Conservation (phyloP, 2,329 filamentous ascomycete genomes). For the Akanthomyces dipterigenus region DNA sequence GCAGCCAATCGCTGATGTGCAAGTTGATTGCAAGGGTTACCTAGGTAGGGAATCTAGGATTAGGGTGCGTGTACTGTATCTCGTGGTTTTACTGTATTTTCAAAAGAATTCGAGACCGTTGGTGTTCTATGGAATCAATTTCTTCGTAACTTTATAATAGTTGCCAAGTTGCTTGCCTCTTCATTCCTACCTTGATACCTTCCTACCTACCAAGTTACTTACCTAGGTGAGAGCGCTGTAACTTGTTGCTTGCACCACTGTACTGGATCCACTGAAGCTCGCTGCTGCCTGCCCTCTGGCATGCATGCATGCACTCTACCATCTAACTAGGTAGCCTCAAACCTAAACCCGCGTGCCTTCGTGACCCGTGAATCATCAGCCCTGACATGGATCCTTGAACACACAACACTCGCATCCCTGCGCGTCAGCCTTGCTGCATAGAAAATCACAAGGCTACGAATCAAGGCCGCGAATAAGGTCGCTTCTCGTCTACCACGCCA, state of each 20-base stretch:
- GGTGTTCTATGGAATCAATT: too few species aligned
- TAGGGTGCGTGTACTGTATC: not conserved
- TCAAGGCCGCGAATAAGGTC: not conserved
- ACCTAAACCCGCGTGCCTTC: not conserved
- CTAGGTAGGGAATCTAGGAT: not conserved
- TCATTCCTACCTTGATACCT: too few species aligned
- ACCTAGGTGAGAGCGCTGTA: too few species aligned
- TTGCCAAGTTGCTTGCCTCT: too few species aligned
- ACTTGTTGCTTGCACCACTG: not conserved
- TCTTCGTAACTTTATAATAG: too few species aligned
- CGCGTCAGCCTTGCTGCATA: slow-evolving; percentile 1
- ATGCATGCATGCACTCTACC: not conserved
- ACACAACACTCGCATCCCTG: slow-evolving; percentile 2
- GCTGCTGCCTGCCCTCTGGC: not conserved
- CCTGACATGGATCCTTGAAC: not conserved
- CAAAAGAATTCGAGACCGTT: too few species aligned
- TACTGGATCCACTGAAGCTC: not conserved
- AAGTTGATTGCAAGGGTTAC: not conserved
- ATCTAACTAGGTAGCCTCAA: not conserved
- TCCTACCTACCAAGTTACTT: too few species aligned
- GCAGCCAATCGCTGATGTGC: not conserved
- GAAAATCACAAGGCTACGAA: not conserved
- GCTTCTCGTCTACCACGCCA: not conserved
- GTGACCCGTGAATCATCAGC: slow-evolving; percentile 7
- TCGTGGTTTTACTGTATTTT: too few species aligned